Evolutionary conservation across 257 asterid genomes (phyloP), one percentile per base, ranked within the genome.

Genomic region (Salvia rosmarinus): DNA sequence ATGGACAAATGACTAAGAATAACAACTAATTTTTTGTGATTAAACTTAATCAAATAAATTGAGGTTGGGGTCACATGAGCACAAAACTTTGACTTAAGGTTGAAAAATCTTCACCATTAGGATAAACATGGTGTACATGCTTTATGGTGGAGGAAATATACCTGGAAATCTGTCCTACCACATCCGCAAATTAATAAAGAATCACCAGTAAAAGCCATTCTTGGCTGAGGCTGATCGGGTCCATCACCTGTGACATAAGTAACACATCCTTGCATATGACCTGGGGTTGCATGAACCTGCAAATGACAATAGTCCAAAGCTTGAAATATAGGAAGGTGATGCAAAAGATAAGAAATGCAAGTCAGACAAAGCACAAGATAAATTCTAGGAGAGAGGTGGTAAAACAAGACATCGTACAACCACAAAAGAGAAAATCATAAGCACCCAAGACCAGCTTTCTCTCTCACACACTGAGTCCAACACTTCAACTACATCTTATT

Each of bases 161-260:
- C 99, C 99, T 95, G 98, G 79, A 91, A 95, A 81, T 95, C 99
- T 25, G 99, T 95, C 83, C 98, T 88, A 13, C 99, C 99, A 80
- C 99, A 95, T 66, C 98, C 99, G 79, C 98, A 96, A 37, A 95
- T 88, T 73, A 95, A 71, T 72, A 91, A 72, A 54, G 98, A 82
- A 80, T 95, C 99, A 32, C 99, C 99, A 28, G 98, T 95, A 75
- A 95, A 95, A 44, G 98, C 98, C 94, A 91, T 88, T 71, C 96
- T 83, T 14, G 96, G 97, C 50, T 86, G 90, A 75, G 96, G 95
- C 79, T 89, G 98, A 78, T 85, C 67, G 62, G 89, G 80, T 62
- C 86, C 97, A 62, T 88, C 95, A 28, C 97, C 99, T 1, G 95
- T 91, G 64, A 95, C 97, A 73, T 91, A 95, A 54, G 98, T 91